Percentiles rank a stretch among this genome's conserved stretches.
phyloP scores from a whole-genome alignment of 2,329 filamentous ascomycete genomes.

The Aureobasidium pullulans region DNA sequence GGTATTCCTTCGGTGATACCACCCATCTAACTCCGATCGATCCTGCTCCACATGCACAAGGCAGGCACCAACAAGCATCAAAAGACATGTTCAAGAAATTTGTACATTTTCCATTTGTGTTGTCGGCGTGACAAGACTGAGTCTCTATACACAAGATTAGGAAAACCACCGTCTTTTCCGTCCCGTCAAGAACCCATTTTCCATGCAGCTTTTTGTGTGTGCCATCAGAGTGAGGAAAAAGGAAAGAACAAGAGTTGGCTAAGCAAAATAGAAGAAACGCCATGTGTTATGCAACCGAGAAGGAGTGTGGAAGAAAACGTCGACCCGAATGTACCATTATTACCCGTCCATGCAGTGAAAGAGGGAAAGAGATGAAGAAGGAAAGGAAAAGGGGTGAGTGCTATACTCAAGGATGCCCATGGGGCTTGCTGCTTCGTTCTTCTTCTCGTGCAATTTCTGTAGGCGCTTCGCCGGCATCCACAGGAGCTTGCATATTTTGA shows the following conservation, averaged over 20 bases:
- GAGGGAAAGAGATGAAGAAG: neutral
- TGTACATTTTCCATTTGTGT: neutral
- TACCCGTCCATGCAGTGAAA: neutral
- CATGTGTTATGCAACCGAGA: neutral
- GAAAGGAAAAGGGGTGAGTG: neutral
- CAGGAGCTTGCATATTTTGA: conserved; percentile 15
- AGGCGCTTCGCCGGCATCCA: conserved; percentile 7
- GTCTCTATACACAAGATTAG: conserved; percentile 1
- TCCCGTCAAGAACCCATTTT: neutral
- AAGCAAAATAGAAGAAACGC: neutral
- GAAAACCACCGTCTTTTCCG: neutral
- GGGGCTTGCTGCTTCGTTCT: conserved; percentile 17
- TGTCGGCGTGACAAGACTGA: neutral
- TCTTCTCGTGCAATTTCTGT: conserved; percentile 9
- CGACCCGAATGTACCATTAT: neutral
- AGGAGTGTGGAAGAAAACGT: neutral
- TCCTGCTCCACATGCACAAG: neutral
- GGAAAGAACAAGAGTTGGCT: neutral
- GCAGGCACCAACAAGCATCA: neutral
- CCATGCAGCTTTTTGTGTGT: neutral
- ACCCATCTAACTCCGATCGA: neutral
- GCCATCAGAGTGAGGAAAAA: neutral
- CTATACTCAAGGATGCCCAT: conserved; percentile 18
- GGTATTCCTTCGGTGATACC: neutral
- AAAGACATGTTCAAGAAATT: neutral